Evolutionary conservation across 768 basidiomycete genomes (phyloP).

Genomic region (Termitomyces sp.): DNA sequence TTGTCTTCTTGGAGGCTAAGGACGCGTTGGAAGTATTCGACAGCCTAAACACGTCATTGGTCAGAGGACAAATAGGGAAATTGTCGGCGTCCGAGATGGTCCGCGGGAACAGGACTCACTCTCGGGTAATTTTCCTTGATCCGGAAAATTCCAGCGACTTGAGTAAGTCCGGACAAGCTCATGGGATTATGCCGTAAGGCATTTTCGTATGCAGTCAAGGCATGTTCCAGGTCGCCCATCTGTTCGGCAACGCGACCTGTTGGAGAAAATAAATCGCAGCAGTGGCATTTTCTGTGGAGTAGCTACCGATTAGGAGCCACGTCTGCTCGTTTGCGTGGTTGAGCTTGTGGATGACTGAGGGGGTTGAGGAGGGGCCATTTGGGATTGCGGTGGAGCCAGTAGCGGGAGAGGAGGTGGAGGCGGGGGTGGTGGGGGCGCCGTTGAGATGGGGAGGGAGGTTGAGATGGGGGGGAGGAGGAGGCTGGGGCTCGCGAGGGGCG

Average conservation of each 20-base stretch:
- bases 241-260: slow-evolving; percentile 96
- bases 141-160: slow-evolving; percentile 94
- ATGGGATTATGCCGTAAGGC: slow-evolving; percentile 93
- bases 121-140: slow-evolving; percentile 97
- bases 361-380: slow-evolving; percentile 27
- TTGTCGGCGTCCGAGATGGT: slow-evolving; percentile 24
- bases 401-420: slow-evolving; percentile 42
- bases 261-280: slow-evolving; percentile 21
- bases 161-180: slow-evolving; percentile 86
- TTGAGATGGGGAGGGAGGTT: slow-evolving; percentile 47
- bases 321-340: slow-evolving; percentile 90
- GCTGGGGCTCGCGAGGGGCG: slow-evolving; percentile 50
- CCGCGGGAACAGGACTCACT: slow-evolving; percentile 52
- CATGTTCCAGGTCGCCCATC: slow-evolving; percentile 91
- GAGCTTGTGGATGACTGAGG: slow-evolving; percentile 67
- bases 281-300: slow-evolving; percentile 7
- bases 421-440: slow-evolving; percentile 42
- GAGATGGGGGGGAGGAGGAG: slow-evolving; percentile 26
- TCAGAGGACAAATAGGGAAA: slow-evolving; percentile 24
- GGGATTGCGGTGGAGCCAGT: slow-evolving; percentile 32
- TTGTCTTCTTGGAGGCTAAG: slow-evolving; percentile 90
- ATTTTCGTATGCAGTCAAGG: slow-evolving; percentile 90
- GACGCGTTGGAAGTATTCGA: slow-evolving; percentile 95
- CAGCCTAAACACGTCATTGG: slow-evolving; percentile 64
- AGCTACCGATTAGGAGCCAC: slow-evolving; percentile 86